Base-by-base conservation (phyloP, 352 stramenopile genomes). In the Globisporangium paroecandrum region DNA sequence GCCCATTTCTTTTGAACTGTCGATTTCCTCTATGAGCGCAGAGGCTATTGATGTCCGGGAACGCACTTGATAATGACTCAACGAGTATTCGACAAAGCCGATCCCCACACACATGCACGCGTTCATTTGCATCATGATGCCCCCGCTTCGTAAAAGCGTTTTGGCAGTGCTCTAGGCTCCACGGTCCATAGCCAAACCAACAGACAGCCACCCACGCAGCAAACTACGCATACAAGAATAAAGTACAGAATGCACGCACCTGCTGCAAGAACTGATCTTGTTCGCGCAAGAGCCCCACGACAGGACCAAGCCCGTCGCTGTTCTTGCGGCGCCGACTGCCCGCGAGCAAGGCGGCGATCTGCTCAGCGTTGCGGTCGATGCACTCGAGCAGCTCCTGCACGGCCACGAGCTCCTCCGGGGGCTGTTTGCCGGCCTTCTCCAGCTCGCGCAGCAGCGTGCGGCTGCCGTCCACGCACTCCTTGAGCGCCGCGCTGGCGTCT, bases 371-470 rank as follows among this genome's bases (percentile, higher is more conserved):
- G 58, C 81, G 79, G 69, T 91, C 79, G 36, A 90, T 65, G 57
- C 73, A 83, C 63, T 92, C 82, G 41, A 94, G 63, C 49, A 91
- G 57, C 12, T 91, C 81, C 70, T 94, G 85, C 53, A 83, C 75
- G 38, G 76, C 68, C 53, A 78, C 41, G 53, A 94, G 46, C 64
- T 91, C 85, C 9, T 79, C 70, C 1, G 83, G 79, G 3, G 87
- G 64, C 4, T 29, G 18, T 18, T 66, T 61, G 4, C 69, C 55
- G 24, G 66, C 68, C 60, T 69, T 27, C 60, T 74, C 25, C 25
- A 88, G 67, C 67, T 72, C 67, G 20, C 76, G 70, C 62, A 88
- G 57, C 65, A 88, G 66, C 54, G 65, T 70, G 27, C 69, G 66
- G 43, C 72, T 77, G 4, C 68, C 76, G 13, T 69, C 36, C 53